Evolutionary conservation across 495 filamentous ascomycete species (phyloP).

Genomic region (Podospora didyma): DNA sequence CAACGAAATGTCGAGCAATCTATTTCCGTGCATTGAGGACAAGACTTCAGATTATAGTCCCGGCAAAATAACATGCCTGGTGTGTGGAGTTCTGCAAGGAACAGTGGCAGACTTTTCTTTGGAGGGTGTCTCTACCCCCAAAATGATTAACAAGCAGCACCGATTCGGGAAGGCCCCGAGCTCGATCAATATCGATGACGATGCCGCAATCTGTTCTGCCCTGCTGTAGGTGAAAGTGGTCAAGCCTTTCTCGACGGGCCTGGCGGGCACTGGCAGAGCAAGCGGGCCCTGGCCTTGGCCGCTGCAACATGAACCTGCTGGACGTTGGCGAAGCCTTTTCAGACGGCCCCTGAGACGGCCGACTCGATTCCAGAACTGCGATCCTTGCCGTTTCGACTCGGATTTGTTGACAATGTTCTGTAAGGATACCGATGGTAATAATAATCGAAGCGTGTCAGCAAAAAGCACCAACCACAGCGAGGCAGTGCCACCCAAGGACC

Average conservation of each 20-base stretch:
- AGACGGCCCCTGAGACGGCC: no score
- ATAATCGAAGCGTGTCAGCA: no score
- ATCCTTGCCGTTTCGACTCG: no score
- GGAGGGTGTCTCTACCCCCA: background rate
- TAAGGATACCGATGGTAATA: no score
- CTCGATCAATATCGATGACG: slow-evolving; percentile 17
- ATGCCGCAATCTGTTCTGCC: slow-evolving; percentile 17
- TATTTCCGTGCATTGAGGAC: slow-evolving; percentile 20
- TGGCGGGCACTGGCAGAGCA: background rate
- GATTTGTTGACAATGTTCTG: no score
- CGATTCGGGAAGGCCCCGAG: background rate
- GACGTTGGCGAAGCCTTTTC: no score
- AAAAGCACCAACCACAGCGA: no score
- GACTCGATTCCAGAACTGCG: no score
- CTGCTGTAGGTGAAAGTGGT: slow-evolving; percentile 5
- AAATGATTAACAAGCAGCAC: background rate
- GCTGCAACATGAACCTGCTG: no score
- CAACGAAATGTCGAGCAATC: slow-evolving; percentile 8
- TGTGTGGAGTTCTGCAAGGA: slow-evolving; percentile 9
- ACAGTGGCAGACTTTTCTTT: background rate
- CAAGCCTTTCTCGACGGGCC: background rate
- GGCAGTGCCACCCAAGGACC: background rate
- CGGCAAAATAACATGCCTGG: slow-evolving; percentile 5
- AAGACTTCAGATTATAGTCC: background rate
- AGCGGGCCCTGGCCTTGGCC: background rate